Evolutionary conservation across 208 protist species (phyloP), one percentile per base, ranked within the genome.

Genomic region (Spongospora subterranea): DNA sequence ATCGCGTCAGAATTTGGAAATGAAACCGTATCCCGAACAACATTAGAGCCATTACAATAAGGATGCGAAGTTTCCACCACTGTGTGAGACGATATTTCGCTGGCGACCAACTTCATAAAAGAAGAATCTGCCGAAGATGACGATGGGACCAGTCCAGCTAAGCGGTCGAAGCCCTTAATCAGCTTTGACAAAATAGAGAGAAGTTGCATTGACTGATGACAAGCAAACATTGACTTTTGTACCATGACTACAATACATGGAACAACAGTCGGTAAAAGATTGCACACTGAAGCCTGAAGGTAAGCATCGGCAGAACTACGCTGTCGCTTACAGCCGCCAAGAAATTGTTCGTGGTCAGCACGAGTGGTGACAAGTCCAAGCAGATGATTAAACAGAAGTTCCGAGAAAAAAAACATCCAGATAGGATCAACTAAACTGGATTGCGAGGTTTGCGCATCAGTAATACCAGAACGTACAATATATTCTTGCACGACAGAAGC

Each of bases 41-140:
- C 71, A 43, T 82, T 82, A 13, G 17, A 20, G 40, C 71, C 71
- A 82, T 39, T 35, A 43, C 35, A 20, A 35, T 82, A 82, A 6
- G 71, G 71, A 82, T 82, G 71, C 71, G 71, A 82, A 45, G 71
- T 45, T n/a, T 82, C 71, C 35, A 82, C 71, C 6, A 35, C 6
- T 35, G 35, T 43, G 11, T 82, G 6, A 20, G n/a, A 6, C n/a
- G 35, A 43, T 39, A 82, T 35, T n/a, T 82, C 71, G 71, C 17
- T 39, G 35, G 71, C 6, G 40, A 82, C 71, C 17, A 40, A 40
- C 6, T 82, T n/a, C 35, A 35, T 45, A n/a, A 40, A 82, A 35
- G 6, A 40, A 13, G 6, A 20, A 35, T 82, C n/a, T n/a, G 6
- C 71, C 6, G 71, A 20, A 20, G n/a, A 35, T 40, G 35, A 6